A percentile compares a stretch with the other conserved stretches of the same genome.
These are phyloP conservation scores for Euphorbia corollata DNA, from an alignment of 441 rosid genomes.

Conservation along the genomic window DNA sequence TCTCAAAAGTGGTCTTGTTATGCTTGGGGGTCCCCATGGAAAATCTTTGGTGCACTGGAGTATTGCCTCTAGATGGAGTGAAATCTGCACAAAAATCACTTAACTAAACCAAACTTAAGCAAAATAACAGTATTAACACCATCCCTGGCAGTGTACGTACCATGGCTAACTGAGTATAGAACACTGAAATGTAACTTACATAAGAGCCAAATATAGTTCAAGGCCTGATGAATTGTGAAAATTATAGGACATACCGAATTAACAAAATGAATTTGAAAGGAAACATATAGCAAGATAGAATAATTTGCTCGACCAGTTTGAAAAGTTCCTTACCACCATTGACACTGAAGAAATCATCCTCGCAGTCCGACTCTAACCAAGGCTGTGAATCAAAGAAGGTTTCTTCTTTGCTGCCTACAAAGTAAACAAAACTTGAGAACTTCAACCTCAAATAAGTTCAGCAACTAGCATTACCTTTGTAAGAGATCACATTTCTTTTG, in stretches of 20 bases:
- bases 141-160: background rate
- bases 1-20: slow-evolving; percentile 27
- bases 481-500: background rate
- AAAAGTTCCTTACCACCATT: slow-evolving; percentile 59
- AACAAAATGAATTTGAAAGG: background rate
- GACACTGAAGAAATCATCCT: slow-evolving; percentile 83
- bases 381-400: slow-evolving; percentile 73
- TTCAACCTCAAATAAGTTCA: background rate
- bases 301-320: background rate
- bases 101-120: background rate
- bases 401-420: slow-evolving; percentile 83
- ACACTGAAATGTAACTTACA: background rate
- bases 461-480: background rate
- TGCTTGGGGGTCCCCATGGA: slow-evolving; percentile 38
- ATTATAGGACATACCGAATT: background rate
- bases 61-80: slow-evolving; percentile 66
- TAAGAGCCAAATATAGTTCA: background rate
- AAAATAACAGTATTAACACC: background rate
- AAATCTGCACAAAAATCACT: slow-evolving; percentile 45
- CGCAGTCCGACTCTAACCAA: slow-evolving; percentile 74
- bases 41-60: slow-evolving; percentile 47
- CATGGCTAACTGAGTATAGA: background rate
- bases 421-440: slow-evolving; percentile 4
- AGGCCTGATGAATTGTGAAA: background rate
- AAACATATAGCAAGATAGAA: background rate